These are phyloP conservation scores for Stevia rebaudiana DNA, from an alignment of 140 eudicot species.

Conservation along the genomic window DNA sequence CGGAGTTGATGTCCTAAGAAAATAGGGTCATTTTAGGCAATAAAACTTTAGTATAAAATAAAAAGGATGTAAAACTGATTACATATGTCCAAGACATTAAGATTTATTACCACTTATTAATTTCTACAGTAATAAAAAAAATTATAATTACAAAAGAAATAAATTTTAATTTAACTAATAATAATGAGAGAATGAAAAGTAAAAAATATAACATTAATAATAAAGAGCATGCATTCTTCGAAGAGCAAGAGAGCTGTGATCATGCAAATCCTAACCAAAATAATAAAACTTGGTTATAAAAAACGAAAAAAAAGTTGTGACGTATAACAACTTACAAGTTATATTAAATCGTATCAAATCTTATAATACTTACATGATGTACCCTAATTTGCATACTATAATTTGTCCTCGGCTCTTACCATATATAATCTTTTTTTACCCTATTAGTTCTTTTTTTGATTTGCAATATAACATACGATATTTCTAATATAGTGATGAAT, in stretches of 20 bases:
- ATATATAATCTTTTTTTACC: background rate
- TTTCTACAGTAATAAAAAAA: background rate
- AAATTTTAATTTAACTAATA: background rate
- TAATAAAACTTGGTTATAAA: background rate
- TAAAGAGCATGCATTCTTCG: constrained; percentile 2
- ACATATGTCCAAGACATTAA: background rate
- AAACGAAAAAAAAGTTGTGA: constrained; percentile 3
- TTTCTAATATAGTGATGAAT: background rate
- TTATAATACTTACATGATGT: background rate
- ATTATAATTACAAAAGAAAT: background rate
- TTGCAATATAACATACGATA: background rate
- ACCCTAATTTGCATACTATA: background rate
- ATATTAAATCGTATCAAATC: background rate
- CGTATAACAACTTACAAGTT: background rate
- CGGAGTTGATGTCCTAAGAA: constrained; percentile 39
- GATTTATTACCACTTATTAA: background rate
- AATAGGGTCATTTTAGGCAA: background rate
- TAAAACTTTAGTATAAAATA: background rate
- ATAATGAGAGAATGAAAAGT: background rate
- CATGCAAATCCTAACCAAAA: background rate
- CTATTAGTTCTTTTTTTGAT: background rate
- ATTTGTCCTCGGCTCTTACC: background rate
- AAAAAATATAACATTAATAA: background rate
- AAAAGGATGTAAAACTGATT: background rate
- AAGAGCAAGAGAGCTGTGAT: constrained; percentile 7